Evolutionary conservation across 192 early-diverging fungal genomes (phyloP), one percentile per base, ranked within the genome.

Genomic region (Funneliformis geosporum): DNA sequence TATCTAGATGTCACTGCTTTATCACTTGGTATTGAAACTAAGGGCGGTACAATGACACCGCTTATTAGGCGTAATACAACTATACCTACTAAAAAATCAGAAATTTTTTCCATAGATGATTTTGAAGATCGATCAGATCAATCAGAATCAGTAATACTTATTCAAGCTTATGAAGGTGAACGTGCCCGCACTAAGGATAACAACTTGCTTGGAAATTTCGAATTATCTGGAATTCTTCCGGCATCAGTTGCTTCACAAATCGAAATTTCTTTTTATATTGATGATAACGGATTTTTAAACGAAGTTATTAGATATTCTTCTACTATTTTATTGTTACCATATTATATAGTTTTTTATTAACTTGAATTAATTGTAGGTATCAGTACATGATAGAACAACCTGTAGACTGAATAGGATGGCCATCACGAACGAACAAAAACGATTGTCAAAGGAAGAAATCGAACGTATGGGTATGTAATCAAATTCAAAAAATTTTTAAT

Each of bases 111-210:
- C 83, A 94, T 93, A 75, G 84, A 87, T 74, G 90, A 86, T 75
- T 92, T 93, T 86, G 90, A 92, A 88, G 92, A 94, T 85, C 92
- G 91, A 92, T 93, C 87, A 91, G n/a, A n/a, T n/a, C n/a, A n/a
- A n/a, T n/a, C n/a, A n/a, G n/a, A n/a, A n/a, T n/a, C n/a, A n/a
- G n/a, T n/a, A n/a, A n/a, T n/a, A n/a, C 93, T 83, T 80, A 14
- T 47, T 14, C 10, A 47, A 4, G 12, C 14, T 14, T 47, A 47
- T 47, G 46, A 47, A 47, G 46, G 46, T 14, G 46, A 47, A 47
- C 11, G 0, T 47, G 5, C 88, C 79, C 89, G 93, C 91, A 93
- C 93, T 88, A 92, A 92, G 86, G 94, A 95, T 86, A 95, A 95
- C 93, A 94, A 95, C 91, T 87, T 90, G 80, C 90, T 95, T 78